Evolutionary conservation across 352 stramenopile species (phyloP).

Genomic region (Globisporangium viniferum): DNA sequence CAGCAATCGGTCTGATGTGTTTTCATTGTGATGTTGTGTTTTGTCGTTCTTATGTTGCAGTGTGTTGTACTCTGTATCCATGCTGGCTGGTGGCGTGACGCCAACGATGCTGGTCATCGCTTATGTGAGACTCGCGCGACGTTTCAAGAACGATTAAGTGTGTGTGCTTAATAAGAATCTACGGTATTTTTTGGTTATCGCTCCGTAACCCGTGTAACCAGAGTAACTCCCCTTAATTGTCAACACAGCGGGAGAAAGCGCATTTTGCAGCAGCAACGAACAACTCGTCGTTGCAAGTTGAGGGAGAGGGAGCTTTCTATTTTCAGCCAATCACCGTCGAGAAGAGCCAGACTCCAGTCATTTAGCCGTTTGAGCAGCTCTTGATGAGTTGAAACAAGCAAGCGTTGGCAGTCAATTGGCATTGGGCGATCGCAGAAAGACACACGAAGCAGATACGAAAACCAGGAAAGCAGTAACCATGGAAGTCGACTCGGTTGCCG

Average conservation of each 20-base stretch:
- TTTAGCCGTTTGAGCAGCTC: constrained; percentile 22
- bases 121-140: constrained; percentile 20
- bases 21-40: not conserved
- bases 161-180: not conserved
- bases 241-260: no score
- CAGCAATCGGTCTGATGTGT: not conserved
- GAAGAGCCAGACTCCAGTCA: constrained; percentile 38
- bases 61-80: constrained; percentile 42
- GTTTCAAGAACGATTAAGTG: constrained; percentile 36
- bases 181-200: not conserved
- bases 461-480: constrained; percentile 24
- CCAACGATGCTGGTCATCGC: constrained; percentile 29
- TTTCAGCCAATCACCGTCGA: constrained; percentile 28
- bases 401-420: not conserved
- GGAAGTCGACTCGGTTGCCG: constrained; percentile 68
- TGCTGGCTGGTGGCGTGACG: constrained; percentile 29
- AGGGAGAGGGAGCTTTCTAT: not conserved
- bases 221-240: not conserved
- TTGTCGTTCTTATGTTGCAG: constrained; percentile 18
- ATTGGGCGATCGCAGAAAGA: constrained; percentile 8
- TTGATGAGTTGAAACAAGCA: not conserved
- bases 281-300: not conserved
- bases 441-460: not conserved
- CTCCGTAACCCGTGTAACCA: not conserved
- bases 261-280: no score